phyloP scores from a whole-genome alignment of 768 basidiomycete genomes.

The Cystofilobasidium macerans region DNA sequence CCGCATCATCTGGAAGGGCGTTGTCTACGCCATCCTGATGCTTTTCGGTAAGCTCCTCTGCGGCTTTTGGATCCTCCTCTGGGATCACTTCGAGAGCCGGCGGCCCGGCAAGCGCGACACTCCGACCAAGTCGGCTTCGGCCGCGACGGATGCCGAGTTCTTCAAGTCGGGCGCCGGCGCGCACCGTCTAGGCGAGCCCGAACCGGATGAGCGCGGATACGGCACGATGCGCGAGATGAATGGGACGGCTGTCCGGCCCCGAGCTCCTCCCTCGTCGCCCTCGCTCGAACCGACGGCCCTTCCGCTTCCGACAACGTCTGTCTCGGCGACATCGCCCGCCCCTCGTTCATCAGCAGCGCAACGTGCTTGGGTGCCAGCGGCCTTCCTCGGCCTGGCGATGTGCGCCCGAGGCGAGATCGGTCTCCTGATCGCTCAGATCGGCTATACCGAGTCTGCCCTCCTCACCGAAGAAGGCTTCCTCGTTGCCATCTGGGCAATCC shows the following conservation, averaged over 20 bases:
- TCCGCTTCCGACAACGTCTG: constrained; percentile 27
- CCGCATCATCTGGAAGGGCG: constrained; percentile 46
- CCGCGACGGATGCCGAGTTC: neutral
- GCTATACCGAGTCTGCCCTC: constrained; percentile 10
- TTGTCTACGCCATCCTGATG: constrained; percentile 47
- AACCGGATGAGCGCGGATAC: neutral
- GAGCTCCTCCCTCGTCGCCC: constrained; percentile 1
- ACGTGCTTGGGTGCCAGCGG: constrained; percentile 31
- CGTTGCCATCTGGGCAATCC: constrained; percentile 51
- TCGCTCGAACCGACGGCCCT: neutral
- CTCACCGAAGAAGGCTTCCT: constrained; percentile 6
- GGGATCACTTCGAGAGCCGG: constrained; percentile 18
- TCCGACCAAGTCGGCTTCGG: neutral
- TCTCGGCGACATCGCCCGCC: constrained; percentile 37
- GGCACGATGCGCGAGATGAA: constrained; percentile 2
- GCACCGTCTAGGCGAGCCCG: neutral
- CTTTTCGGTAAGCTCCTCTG: constrained; percentile 46
- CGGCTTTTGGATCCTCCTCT: constrained; percentile 43
- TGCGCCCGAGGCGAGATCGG: constrained; percentile 61
- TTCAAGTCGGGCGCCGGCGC: too few species aligned
- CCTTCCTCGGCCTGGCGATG: constrained; percentile 50
- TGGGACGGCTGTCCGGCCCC: neutral
- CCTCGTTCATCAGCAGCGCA: neutral
- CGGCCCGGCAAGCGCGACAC: neutral
- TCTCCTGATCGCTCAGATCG: constrained; percentile 36